Evolutionary conservation across 2,329 filamentous ascomycete species (phyloP).

Genomic region (Aspergillus sp.): DNA sequence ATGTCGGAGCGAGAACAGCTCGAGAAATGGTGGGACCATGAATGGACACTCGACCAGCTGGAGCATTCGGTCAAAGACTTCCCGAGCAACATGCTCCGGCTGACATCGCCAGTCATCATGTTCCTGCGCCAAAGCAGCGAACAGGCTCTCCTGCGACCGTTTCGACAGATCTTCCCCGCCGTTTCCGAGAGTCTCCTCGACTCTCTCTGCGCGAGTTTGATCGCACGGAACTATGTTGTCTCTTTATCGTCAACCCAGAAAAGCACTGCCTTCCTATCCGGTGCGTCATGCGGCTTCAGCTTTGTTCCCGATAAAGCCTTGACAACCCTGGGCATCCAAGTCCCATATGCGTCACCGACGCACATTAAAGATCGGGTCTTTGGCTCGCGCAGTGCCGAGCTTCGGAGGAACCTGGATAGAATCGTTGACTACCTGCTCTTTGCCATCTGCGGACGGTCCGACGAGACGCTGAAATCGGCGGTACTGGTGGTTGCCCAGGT

Average conservation of each 20-base stretch:
- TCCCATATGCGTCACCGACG: slow-evolving; percentile 15
- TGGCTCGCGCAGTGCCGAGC: slow-evolving; percentile 20
- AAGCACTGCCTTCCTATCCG: slow-evolving; percentile 13
- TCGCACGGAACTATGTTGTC: slow-evolving; percentile 29
- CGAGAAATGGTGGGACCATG: slow-evolving; percentile 28
- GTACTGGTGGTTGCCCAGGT: slow-evolving; percentile 30
- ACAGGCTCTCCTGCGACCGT: slow-evolving; percentile 23
- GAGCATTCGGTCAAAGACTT: slow-evolving; percentile 29
- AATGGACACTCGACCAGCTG: slow-evolving; percentile 32
- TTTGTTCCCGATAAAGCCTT: slow-evolving; percentile 25
- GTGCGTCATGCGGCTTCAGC: too few relatives aligned
- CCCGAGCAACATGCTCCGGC: slow-evolving; percentile 24
- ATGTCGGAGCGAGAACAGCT: slow-evolving; percentile 19
- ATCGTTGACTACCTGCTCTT: slow-evolving; percentile 30
- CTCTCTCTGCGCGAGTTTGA: slow-evolving; percentile 27
- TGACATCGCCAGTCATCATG: slow-evolving; percentile 32
- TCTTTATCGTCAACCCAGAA: slow-evolving; percentile 20
- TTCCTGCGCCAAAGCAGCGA: slow-evolving; percentile 30
- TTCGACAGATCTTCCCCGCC: slow-evolving; percentile 27
- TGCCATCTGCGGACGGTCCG: slow-evolving; percentile 25
- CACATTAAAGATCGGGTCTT: slow-evolving; percentile 22
- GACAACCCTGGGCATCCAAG: slow-evolving; percentile 23
- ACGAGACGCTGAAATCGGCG: slow-evolving; percentile 28
- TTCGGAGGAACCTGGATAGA: slow-evolving; percentile 22
- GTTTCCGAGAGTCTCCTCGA: slow-evolving; percentile 26